Conservation (phyloP, 306 rosid species). For the Acacia confusa region DNA sequence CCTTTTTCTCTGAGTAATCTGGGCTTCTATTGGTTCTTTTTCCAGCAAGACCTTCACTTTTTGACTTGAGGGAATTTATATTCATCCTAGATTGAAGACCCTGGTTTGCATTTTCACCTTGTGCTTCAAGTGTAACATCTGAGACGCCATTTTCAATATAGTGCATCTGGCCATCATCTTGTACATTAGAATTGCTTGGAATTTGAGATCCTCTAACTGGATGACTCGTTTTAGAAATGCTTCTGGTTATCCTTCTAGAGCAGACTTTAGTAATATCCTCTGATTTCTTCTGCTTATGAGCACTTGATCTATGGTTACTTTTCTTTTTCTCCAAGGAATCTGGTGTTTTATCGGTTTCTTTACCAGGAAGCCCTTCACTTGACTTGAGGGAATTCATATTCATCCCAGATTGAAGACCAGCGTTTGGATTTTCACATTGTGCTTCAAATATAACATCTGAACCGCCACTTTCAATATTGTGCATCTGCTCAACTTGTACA, state of each 20-base stretch:
- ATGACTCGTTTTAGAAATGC: constrained; percentile 26
- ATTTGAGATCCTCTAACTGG: constrained; percentile 40
- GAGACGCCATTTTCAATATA: constrained; percentile 27
- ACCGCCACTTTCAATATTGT: constrained; percentile 21
- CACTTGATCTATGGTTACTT: not conserved
- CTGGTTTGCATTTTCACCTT: not conserved
- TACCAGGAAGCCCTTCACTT: not conserved
- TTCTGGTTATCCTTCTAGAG: constrained; percentile 31
- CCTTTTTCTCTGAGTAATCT: not conserved
- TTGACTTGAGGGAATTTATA: not conserved
- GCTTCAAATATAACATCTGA: constrained; percentile 16
- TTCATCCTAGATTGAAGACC: not conserved
- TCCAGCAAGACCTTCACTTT: not conserved
- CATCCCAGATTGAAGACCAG: not conserved
- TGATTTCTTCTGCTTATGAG: constrained; percentile 17
- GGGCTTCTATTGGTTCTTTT: constrained; percentile 6
- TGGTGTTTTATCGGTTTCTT: constrained; percentile 9
- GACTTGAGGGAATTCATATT: not conserved
- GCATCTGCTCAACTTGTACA: constrained; percentile 4
- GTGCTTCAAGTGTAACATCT: constrained; percentile 15
- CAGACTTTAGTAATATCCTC: not conserved
- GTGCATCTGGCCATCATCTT: constrained; percentile 3
- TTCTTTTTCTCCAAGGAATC: not conserved
- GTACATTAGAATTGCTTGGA: not conserved
- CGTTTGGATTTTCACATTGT: not conserved